Evolutionary conservation across 192 early-diverging fungal species (phyloP).

Genomic region (Helicostylum pulchrum): DNA sequence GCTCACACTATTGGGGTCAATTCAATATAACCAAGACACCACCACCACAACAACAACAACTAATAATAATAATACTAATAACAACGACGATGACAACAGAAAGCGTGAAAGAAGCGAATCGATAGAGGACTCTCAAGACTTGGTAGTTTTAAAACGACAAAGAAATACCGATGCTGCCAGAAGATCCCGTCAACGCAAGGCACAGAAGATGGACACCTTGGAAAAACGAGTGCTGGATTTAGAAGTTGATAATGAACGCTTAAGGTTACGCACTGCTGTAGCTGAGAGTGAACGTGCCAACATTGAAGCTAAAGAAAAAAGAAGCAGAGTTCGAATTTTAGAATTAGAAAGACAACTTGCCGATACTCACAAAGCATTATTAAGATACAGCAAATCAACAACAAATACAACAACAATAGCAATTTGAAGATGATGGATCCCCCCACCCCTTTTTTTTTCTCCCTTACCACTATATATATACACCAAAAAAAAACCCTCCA

Average conservation of each 20-base stretch:
- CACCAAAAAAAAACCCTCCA: neutral
- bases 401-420: neutral
- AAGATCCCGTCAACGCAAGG: slow-evolving; percentile 80
- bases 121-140: slow-evolving; percentile 2
- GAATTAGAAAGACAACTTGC: slow-evolving; percentile 43
- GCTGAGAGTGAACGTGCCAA: slow-evolving; percentile 44
- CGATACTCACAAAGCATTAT: slow-evolving; percentile 40
- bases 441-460: neutral
- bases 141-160: slow-evolving; percentile 15
- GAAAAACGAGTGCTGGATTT: slow-evolving; percentile 71
- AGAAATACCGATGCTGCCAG: slow-evolving; percentile 88
- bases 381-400: slow-evolving; percentile 5
- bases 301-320: slow-evolving; percentile 34
- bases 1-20: slow-evolving; percentile 5
- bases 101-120: slow-evolving; percentile 12
- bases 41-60: too few species aligned
- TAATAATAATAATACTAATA: neutral
- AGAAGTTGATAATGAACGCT: slow-evolving; percentile 62
- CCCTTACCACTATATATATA: neutral
- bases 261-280: slow-evolving; percentile 52
- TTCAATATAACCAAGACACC: neutral
- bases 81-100: neutral
- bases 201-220: slow-evolving; percentile 68
- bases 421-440: neutral
- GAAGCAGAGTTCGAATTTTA: slow-evolving; percentile 36